A percentile compares a stretch with the other conserved stretches of the same genome.
phyloP scores from a whole-genome alignment of 768 basidiomycete species.

The Macrolepiota fuliginosa region DNA sequence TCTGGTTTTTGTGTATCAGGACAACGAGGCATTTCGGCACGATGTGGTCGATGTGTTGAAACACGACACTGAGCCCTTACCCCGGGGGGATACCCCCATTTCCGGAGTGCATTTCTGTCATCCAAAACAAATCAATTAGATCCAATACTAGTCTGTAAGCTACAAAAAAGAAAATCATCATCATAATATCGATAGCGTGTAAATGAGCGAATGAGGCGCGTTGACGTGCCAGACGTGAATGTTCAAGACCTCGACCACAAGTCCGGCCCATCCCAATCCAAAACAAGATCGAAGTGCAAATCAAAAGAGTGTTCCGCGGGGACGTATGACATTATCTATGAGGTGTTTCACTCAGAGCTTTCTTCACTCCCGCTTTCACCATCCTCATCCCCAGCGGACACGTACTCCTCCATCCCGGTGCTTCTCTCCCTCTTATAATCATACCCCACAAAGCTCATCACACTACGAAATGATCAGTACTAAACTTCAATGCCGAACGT shows the following conservation, averaged over 20 bases:
- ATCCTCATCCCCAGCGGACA: background rate
- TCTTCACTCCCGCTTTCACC: slow-evolving; percentile 7
- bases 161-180: background rate
- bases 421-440: slow-evolving; percentile 25
- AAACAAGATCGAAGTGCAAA: background rate
- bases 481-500: slow-evolving; percentile 24
- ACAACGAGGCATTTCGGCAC: too few relatives aligned
- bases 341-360: background rate
- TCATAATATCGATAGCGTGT: background rate
- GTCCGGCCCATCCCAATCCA: background rate
- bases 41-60: background rate
- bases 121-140: background rate
- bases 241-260: background rate
- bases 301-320: background rate
- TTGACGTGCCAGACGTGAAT: background rate
- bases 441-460: slow-evolving; percentile 37
- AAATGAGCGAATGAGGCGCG: background rate
- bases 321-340: background rate
- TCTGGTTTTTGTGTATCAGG: too few relatives aligned
- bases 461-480: slow-evolving; percentile 18
- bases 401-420: slow-evolving; percentile 10
- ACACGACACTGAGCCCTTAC: background rate
- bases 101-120: background rate
- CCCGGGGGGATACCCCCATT: background rate
- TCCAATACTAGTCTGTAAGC: slow-evolving; percentile 3